phyloP scores from a whole-genome alignment of 2,329 filamentous ascomycete species.

The Madurella mycetomatis region DNA sequence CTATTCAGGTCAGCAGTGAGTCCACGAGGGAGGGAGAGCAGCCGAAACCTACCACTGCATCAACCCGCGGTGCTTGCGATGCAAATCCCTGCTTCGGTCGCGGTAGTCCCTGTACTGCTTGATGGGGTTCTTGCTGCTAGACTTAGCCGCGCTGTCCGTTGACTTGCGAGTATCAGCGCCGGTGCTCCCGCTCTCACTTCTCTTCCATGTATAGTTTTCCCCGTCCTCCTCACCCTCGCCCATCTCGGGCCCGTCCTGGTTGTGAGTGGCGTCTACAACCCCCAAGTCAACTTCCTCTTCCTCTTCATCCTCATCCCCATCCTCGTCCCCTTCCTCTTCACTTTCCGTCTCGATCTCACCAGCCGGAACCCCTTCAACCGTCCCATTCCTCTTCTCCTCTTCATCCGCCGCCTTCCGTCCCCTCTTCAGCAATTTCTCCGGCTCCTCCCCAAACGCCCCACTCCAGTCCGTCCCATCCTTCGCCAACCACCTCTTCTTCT shows the following conservation, averaged over 20 bases:
- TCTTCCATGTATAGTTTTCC: constrained; percentile 11
- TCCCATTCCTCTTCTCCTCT: constrained; percentile 32
- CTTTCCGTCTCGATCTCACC: no score
- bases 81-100: constrained; percentile 66
- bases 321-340: background rate
- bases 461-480: constrained; percentile 83
- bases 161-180: constrained; percentile 33
- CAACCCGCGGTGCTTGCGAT: constrained; percentile 79
- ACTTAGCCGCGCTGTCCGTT: constrained; percentile 33
- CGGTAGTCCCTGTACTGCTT: constrained; percentile 60
- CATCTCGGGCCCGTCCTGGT: background rate
- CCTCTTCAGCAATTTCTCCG: constrained; percentile 45
- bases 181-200: constrained; percentile 13
- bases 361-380: constrained; percentile 26
- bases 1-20: constrained; percentile 19
- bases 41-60: constrained; percentile 72
- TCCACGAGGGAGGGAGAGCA: background rate
- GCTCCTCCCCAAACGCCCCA: constrained; percentile 78
- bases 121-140: constrained; percentile 48
- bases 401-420: constrained; percentile 29
- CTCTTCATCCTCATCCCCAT: constrained; percentile 2
- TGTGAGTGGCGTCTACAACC: constrained; percentile 18
- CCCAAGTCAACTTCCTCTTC: constrained; percentile 23
- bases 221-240: constrained; percentile 3
- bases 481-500: constrained; percentile 72